These are phyloP conservation scores for Ganoderma multipileum DNA, from an alignment of 1,284 basidiomycete species.

Conservation along the genomic window DNA sequence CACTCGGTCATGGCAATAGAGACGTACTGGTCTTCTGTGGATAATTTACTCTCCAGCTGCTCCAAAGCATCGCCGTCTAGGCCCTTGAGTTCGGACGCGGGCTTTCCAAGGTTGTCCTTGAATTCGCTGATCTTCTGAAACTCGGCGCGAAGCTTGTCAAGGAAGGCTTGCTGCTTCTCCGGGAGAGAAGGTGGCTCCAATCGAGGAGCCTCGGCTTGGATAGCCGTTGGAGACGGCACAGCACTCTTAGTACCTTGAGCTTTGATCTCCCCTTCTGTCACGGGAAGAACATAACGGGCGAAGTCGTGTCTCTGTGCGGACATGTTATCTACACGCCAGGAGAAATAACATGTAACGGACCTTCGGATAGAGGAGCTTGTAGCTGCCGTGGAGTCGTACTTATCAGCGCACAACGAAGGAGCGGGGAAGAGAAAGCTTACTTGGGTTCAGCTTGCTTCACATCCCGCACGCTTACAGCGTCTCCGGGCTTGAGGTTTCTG, in stretches of 20 bases:
- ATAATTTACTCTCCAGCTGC: constrained; percentile 32
- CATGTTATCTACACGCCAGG: neutral
- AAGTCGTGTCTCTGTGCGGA: constrained; percentile 30
- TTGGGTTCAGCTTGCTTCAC: constrained; percentile 31
- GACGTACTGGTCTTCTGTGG: constrained; percentile 35
- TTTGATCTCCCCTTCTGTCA: constrained; percentile 30
- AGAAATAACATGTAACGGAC: constrained; percentile 14
- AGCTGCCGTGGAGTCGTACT: constrained; percentile 20
- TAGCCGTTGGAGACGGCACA: neutral
- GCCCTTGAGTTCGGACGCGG: constrained; percentile 24
- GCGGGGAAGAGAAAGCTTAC: constrained; percentile 13
- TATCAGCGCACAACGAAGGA: neutral
- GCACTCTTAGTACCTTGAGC: constrained; percentile 16
- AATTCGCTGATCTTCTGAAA: constrained; percentile 24
- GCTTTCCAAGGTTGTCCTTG: constrained; percentile 26
- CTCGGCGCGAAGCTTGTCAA: constrained; percentile 22
- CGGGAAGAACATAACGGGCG: constrained; percentile 33
- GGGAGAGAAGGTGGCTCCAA: neutral
- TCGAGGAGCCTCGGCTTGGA: too few species aligned
- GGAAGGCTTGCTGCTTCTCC: constrained; percentile 10
- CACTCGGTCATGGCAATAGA: neutral
- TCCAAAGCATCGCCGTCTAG: constrained; percentile 29
- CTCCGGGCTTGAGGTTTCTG: neutral
- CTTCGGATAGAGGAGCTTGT: constrained; percentile 29
- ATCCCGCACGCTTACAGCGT: constrained; percentile 28